These are phyloP conservation scores for Lizonia empirigonia DNA, from an alignment of 2,329 filamentous ascomycete species.

Conservation along the genomic window DNA sequence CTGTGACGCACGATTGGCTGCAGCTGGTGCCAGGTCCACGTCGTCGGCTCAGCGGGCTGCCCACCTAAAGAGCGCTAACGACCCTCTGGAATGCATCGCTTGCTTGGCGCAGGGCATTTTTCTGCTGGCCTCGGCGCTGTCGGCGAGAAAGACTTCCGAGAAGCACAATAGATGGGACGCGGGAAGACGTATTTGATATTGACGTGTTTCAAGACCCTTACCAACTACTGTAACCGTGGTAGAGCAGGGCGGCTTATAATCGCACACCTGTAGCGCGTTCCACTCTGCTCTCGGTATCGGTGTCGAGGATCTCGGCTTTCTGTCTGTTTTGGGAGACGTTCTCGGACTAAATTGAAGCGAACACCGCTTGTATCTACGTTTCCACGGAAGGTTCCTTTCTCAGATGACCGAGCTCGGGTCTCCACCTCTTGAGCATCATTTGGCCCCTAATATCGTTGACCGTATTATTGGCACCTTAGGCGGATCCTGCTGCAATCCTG, in stretches of 20 bases:
- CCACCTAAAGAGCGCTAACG: constrained; percentile 13
- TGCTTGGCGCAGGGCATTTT: constrained; percentile 16
- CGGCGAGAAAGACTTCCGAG: constrained; percentile 3
- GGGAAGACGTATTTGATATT: constrained; percentile 15
- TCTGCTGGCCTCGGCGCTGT: constrained; percentile 16
- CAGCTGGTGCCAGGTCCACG: constrained; percentile 13
- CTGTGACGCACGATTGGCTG: constrained; percentile 6
- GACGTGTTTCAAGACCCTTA: constrained; percentile 19
- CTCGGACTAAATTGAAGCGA: constrained; percentile 18
- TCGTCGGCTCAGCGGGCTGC: constrained; percentile 16
- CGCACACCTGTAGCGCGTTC: constrained; percentile 11
- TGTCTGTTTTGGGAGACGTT: constrained; percentile 17
- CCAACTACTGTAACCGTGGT: constrained; percentile 13
- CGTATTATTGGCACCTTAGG: constrained; percentile 14
- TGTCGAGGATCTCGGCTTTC: constrained; percentile 16
- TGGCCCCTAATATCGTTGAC: constrained; percentile 9
- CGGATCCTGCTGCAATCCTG: constrained; percentile 16
- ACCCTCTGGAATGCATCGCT: constrained; percentile 6
- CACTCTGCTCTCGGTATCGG: constrained; percentile 9
- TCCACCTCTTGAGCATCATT: constrained; percentile 18
- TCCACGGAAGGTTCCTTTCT: constrained; percentile 11
- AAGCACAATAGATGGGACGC: constrained; percentile 1
- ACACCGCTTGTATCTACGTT: constrained; percentile 10
- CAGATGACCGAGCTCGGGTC: constrained; percentile 13
- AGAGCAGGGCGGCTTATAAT: constrained; percentile 5